phyloP scores from a whole-genome alignment of 2,329 filamentous ascomycete genomes.

The Penicillium sp. region DNA sequence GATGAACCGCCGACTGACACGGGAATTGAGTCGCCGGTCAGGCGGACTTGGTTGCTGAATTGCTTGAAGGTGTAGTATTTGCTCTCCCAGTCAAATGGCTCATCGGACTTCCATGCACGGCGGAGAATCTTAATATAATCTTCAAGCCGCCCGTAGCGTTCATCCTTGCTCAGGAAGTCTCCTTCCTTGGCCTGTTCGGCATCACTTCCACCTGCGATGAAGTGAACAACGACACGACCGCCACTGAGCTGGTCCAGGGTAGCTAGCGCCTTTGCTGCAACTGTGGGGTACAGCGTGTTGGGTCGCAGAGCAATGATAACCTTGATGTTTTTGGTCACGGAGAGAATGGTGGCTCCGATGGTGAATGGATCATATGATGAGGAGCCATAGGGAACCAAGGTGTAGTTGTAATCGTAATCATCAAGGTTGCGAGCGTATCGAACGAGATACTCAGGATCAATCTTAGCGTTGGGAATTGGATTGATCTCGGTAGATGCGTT shows the following conservation, averaged over 20 bases:
- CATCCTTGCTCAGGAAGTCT: slow-evolving; percentile 57
- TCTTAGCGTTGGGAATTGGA: slow-evolving; percentile 51
- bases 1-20: slow-evolving; percentile 61
- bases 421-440: slow-evolving; percentile 21
- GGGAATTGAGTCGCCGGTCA: slow-evolving; percentile 54
- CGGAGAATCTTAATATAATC: slow-evolving; percentile 62
- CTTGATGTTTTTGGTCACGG: slow-evolving; percentile 58
- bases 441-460: slow-evolving; percentile 44
- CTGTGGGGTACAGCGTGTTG: slow-evolving; percentile 62
- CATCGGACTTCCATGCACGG: slow-evolving; percentile 56
- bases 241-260: slow-evolving; percentile 60
- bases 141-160: slow-evolving; percentile 58
- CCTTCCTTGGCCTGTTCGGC: slow-evolving; percentile 60
- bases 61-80: slow-evolving; percentile 60
- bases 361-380: slow-evolving; percentile 58
- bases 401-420: slow-evolving; percentile 62
- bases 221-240: slow-evolving; percentile 60
- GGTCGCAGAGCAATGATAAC: slow-evolving; percentile 62
- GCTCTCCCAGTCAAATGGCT: slow-evolving; percentile 61
- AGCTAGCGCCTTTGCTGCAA: slow-evolving; percentile 60
- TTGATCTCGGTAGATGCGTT: slow-evolving; percentile 57
- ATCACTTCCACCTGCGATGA: slow-evolving; percentile 62
- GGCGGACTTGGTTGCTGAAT: slow-evolving; percentile 56
- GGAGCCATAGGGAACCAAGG: slow-evolving; percentile 59
- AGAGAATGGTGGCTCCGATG: slow-evolving; percentile 56